Conservation (phyloP, 331 rosid species). For the Malus hybrid region DNA sequence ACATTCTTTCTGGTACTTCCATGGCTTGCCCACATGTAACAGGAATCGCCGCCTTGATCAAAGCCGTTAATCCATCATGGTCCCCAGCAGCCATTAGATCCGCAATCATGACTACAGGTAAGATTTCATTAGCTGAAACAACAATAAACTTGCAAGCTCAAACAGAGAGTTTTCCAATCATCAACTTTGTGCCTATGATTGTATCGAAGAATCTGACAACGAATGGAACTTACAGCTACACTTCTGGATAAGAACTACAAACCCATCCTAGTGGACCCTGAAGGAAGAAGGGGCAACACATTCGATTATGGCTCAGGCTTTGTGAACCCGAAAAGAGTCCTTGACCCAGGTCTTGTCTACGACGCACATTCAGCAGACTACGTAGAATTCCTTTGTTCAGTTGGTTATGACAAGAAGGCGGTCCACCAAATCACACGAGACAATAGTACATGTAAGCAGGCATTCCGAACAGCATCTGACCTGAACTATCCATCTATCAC, state of each 20-base stretch:
- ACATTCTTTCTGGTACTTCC: slow-evolving; percentile 69
- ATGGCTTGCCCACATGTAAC: slow-evolving; percentile 85
- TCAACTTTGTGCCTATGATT: background rate
- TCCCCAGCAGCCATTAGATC: slow-evolving; percentile 68
- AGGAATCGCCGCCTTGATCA: slow-evolving; percentile 67
- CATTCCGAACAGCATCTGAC: slow-evolving; percentile 42
- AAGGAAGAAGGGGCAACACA: slow-evolving; percentile 50
- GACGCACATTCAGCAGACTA: slow-evolving; percentile 50
- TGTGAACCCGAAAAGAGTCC: slow-evolving; percentile 57
- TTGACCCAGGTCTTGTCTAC: slow-evolving; percentile 67
- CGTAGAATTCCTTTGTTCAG: slow-evolving; percentile 56
- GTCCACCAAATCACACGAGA: slow-evolving; percentile 53
- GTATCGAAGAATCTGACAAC: slow-evolving; percentile 18
- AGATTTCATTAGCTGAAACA: background rate
- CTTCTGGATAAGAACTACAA: slow-evolving; percentile 47
- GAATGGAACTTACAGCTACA: slow-evolving; percentile 48
- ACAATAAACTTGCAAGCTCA: background rate
- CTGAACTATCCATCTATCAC: slow-evolving; percentile 71
- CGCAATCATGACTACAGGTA: slow-evolving; percentile 87
- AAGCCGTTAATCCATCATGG: slow-evolving; percentile 72
- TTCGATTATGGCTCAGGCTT: slow-evolving; percentile 81
- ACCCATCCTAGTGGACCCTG: slow-evolving; percentile 54
- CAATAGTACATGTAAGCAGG: slow-evolving; percentile 52
- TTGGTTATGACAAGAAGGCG: slow-evolving; percentile 55
- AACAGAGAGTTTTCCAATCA: background rate